Base-by-base conservation (phyloP, 1,139 yeast species). In the Hansenula lynferdii region DNA sequence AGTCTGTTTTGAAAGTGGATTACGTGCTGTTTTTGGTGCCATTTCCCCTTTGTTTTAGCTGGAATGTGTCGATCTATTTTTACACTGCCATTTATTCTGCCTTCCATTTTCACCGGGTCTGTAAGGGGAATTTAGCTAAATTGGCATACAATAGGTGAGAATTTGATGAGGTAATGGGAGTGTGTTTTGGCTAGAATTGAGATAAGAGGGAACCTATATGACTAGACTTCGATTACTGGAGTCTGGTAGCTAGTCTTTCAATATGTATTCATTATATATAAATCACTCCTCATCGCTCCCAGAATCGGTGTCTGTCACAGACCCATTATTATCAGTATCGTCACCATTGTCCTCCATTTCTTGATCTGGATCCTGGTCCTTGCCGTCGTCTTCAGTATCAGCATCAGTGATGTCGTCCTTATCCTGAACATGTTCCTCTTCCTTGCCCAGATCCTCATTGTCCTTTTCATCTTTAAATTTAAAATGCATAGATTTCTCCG, bases 401-500 rank as follows among this genome's bases (percentile, higher is more conserved):
- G 15, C 23, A 1, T 18, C 26, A 8, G 20, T 35, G 7, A 26
- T 38, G 2, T 28, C 22, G 1, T 25, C 35, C 11, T 24, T 24
- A 7, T 22, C 24, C 11, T 22, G 24, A 20, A 7, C 22, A 20
- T 22, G 12, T 8, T 24, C 27, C 5, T 24, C 27, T 3, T 29
- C 25, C 2, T 25, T 32, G 10, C 25, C 39, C 10, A 15, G 31
- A 14, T 28, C 38, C n/a, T 15, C 27, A 9, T 32, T 21, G 9
- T 21, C 27, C 8, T 12, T n/a, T 12, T 35, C 24, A 14, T 34
- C 29, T 5, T 33, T 24, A 20, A 42, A 42, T 20, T 40, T 31
- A 38, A 45, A 45, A 20, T 43, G 43, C 5, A 37, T 19, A 9
- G 47, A 42, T 4, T 30, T 18, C 9, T 31, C 37, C 12, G 34